Conservation (phyloP, 2,329 filamentous ascomycete genomes). For the Immersiporthe knoxdaviesiana region DNA sequence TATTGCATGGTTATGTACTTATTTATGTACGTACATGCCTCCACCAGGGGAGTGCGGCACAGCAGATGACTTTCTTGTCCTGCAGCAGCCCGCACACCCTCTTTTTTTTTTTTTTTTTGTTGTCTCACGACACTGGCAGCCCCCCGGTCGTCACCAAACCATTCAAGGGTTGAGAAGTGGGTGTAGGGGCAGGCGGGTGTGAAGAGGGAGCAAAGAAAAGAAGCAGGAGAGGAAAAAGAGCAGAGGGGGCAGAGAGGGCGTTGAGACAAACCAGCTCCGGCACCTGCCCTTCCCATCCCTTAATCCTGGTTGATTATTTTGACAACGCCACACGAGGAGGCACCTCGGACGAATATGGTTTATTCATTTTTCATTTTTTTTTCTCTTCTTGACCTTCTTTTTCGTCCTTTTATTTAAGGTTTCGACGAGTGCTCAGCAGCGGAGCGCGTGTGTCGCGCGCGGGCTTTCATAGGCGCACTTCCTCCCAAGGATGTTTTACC, state of each 20-base stretch:
- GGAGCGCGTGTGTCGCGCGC: not conserved
- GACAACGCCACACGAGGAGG: not conserved
- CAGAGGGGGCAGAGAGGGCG: not conserved
- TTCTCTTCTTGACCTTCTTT: not conserved
- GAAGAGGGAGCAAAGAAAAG: not conserved
- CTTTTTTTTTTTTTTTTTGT: not conserved
- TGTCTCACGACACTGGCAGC: not conserved
- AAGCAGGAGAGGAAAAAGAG: no score
- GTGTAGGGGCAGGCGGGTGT: not conserved
- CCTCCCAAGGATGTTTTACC: not conserved
- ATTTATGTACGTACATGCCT: not conserved
- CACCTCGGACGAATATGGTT: not conserved
- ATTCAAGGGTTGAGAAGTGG: not conserved
- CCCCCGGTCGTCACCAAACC: not conserved
- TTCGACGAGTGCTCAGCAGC: not conserved
- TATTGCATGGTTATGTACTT: no score
- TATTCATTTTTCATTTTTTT: not conserved
- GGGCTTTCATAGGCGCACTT: not conserved
- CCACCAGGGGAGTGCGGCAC: not conserved
- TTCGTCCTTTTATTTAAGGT: no score
- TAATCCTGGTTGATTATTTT: not conserved
- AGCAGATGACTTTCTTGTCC: constrained; percentile 16
- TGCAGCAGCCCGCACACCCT: no score
- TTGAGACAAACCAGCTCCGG: not conserved
- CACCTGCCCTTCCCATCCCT: not conserved